phyloP scores from a whole-genome alignment of 352 stramenopile genomes.

The Stramenopiles sp. region DNA sequence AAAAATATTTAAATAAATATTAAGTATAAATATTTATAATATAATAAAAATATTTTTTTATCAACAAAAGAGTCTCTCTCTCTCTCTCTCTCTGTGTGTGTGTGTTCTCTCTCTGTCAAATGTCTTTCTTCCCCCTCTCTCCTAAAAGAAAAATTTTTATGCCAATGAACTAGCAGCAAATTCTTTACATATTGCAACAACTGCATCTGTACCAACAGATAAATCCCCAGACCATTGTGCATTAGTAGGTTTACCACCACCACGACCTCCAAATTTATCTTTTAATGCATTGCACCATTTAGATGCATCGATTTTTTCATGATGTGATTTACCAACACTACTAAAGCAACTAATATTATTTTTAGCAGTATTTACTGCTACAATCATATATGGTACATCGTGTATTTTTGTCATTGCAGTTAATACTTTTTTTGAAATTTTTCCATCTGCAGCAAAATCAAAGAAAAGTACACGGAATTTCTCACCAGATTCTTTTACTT shows the following conservation, averaged over 20 bases:
- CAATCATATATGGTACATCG: conserved; percentile 43
- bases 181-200: too few relatives aligned
- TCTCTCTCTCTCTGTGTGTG: too few relatives aligned
- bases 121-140: too few relatives aligned
- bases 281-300: conserved; percentile 77
- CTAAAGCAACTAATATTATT: conserved; percentile 79
- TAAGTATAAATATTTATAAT: too few relatives aligned
- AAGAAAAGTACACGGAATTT: conserved; percentile 59
- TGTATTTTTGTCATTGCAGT: conserved; percentile 57
- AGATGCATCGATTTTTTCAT: conserved; percentile 54
- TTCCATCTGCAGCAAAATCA: conserved; percentile 73
- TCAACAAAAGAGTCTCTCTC: too few relatives aligned
- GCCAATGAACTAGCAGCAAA: too few relatives aligned
- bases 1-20: too few relatives aligned
- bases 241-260: conserved; percentile 64
- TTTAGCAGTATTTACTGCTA: conserved; percentile 57
- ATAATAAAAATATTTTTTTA: too few relatives aligned
- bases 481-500: background rate
- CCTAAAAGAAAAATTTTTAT: too few relatives aligned
- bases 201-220: background rate
- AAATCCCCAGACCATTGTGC: conserved; percentile 20
- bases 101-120: too few relatives aligned
- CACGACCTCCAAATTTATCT: conserved; percentile 71
- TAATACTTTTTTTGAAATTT: conserved; percentile 76
- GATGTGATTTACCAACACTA: conserved; percentile 49